Base-by-base conservation (phyloP, 2,329 filamentous ascomycete species). In the Nothophaeocryptopus gaeumannii region DNA sequence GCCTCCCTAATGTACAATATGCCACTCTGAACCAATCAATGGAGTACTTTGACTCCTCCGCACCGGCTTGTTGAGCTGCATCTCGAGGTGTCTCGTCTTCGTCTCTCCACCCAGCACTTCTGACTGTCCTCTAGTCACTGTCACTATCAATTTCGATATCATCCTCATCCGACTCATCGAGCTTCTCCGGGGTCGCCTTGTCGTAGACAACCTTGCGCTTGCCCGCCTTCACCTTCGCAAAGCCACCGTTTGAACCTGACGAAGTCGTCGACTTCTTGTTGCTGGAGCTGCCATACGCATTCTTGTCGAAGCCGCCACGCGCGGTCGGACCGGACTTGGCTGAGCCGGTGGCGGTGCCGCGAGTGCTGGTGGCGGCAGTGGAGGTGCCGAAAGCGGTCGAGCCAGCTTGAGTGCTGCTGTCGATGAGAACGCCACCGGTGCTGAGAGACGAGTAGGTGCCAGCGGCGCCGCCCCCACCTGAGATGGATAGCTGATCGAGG, bases 401-500 rank as follows among this genome's bases (percentile, higher is more conserved):
- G 2, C 40, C 34, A 16, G 35, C 32, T 3, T 20, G 12, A 26
- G 32, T 45, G 36, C 39, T 52, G 39, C 48, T 35, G 9, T 34
- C 32, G 16, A 58, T 34, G 35, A 31, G 36, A 14, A 58, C 50
- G 36, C 53, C 55, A 11, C 49, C 52, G 13, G 34, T 41, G 45
- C 45, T 43, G 42, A 48, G 45, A 12, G 50, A 51, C 2, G 51
- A 50, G 35, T 43, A 53, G 10, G 56, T 58, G 43, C 51, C 51
- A 5, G 8, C 12, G 36, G 38, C 37, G 15, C 15, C 38, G 7
- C 31, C 32, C 8, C 36, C 33, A 12, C 40, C 33, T 4, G 13
- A 30, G 7, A 26, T 7, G 4, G 20, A 26, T 4, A 26, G 20
- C 20, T 26, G 20, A 7, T 26, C 20, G 20, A 26, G 20, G 20